Evolutionary conservation across 805 yeast species (phyloP).

Genomic region (Zygotorulaspora florentina): DNA sequence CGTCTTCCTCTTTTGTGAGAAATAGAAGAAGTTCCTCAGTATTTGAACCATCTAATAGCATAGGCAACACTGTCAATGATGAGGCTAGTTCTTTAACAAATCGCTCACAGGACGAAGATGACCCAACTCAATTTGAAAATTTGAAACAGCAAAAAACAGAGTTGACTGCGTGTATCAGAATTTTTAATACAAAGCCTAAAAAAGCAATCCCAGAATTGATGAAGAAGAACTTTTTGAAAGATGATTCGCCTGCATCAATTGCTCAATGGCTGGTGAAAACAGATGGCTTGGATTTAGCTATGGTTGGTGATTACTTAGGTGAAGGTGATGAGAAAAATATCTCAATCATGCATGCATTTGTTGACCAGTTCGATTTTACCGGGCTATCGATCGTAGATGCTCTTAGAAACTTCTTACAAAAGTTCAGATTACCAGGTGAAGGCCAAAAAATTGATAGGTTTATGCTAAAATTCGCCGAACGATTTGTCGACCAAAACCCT

Average conservation of each 20-base stretch:
- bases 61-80: conserved; percentile 14
- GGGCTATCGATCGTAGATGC: conserved; percentile 75
- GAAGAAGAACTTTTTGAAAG: conserved; percentile 56
- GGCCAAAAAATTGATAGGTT: conserved; percentile 96
- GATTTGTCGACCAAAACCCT: conserved; percentile 86
- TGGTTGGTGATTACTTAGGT: conserved; percentile 88
- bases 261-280: conserved; percentile 72
- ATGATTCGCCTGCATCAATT: conserved; percentile 59
- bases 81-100: conserved; percentile 15
- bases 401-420: conserved; percentile 75
- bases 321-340: conserved; percentile 77
- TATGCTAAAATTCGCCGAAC: conserved; percentile 94
- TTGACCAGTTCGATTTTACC: conserved; percentile 77
- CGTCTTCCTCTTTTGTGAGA: conserved; percentile 16
- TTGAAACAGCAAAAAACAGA: conserved; percentile 80
- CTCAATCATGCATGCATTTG: conserved; percentile 88
- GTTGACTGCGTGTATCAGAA: conserved; percentile 67
- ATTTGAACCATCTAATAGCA: conserved; percentile 10
- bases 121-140: conserved; percentile 79
- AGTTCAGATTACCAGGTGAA: conserved; percentile 94
- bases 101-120: conserved; percentile 46
- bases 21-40: conserved; percentile 11
- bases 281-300: conserved; percentile 75
- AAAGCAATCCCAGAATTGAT: conserved; percentile 66
- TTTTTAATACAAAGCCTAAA: conserved; percentile 82